These are phyloP conservation scores for Hyaloscypha finlandica DNA, from an alignment of 495 filamentous ascomycete species.

Conservation along the genomic window DNA sequence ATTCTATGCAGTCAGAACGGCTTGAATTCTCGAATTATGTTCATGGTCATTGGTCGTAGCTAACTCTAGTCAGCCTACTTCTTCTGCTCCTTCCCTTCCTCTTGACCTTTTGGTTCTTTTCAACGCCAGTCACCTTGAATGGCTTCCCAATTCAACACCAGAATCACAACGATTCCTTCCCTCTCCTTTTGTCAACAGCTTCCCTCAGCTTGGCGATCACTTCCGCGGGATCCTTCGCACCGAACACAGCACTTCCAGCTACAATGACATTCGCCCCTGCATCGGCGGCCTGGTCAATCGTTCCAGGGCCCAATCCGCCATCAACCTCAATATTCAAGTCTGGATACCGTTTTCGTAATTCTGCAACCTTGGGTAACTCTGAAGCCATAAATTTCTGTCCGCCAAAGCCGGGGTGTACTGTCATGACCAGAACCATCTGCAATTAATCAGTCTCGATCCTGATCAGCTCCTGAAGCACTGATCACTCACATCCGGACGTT, in stretches of 20 bases:
- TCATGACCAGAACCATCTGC: slow-evolving; percentile 99
- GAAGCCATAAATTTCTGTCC: slow-evolving; percentile 98
- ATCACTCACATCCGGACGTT: slow-evolving; percentile 82
- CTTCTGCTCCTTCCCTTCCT: background rate
- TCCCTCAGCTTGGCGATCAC: slow-evolving; percentile 80
- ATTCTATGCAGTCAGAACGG: background rate
- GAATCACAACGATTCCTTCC: slow-evolving; percentile 22
- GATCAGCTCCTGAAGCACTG: background rate
- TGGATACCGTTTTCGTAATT: slow-evolving; percentile 81
- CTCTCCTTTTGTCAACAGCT: slow-evolving; percentile 66
- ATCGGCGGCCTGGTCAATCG: slow-evolving; percentile 91
- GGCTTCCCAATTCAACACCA: background rate
- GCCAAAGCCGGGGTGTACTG: slow-evolving; percentile 95
- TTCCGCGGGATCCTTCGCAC: slow-evolving; percentile 80
- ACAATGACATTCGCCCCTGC: slow-evolving; percentile 98
- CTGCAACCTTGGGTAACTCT: slow-evolving; percentile 89
- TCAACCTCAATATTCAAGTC: slow-evolving; percentile 96
- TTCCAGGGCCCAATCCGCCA: slow-evolving; percentile 83
- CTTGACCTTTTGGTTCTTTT: background rate
- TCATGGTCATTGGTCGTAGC: background rate
- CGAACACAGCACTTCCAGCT: slow-evolving; percentile 95
- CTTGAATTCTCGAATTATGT: background rate
- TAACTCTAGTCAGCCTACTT: background rate
- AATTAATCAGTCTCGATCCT: background rate
- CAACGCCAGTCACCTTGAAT: background rate